A percentile compares a stretch with the other conserved stretches of the same genome.
phyloP scores from a whole-genome alignment of 2,329 filamentous ascomycete species.

The Fusarium tanahbumbuense region DNA sequence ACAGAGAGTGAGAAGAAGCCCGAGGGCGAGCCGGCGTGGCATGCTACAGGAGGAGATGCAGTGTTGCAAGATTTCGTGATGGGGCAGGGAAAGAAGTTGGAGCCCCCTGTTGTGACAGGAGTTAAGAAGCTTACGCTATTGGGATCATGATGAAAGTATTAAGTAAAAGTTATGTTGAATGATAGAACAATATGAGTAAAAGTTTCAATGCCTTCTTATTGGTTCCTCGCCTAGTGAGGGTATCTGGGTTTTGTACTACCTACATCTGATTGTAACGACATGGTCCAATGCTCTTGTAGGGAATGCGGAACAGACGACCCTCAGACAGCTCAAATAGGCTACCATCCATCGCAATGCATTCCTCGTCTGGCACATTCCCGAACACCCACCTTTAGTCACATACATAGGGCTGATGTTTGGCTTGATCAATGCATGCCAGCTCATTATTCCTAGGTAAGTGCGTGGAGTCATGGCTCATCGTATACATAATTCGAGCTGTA shows the following conservation, averaged over 20 bases:
- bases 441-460: constrained; percentile 11
- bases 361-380: constrained; percentile 10
- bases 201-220: not conserved
- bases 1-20: constrained; percentile 35
- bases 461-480: not conserved
- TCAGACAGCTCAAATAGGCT: not conserved
- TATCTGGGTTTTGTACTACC: not conserved
- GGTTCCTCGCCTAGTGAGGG: not conserved
- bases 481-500: not conserved
- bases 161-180: constrained; percentile 17
- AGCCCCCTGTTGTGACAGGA: constrained; percentile 61
- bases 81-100: constrained; percentile 58
- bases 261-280: not conserved
- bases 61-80: constrained; percentile 64
- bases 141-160: constrained; percentile 51
- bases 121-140: constrained; percentile 64
- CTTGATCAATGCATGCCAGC: constrained; percentile 19
- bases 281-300: not conserved
- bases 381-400: not conserved
- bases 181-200: constrained; percentile 18
- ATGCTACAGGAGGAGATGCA: constrained; percentile 61
- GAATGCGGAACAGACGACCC: not conserved
- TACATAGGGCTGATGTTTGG: constrained; percentile 25
- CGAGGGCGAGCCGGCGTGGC: constrained; percentile 45
- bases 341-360: constrained; percentile 19